Evolutionary conservation across 495 filamentous ascomycete species (phyloP).

Genomic region (Copromyces sp.): DNA sequence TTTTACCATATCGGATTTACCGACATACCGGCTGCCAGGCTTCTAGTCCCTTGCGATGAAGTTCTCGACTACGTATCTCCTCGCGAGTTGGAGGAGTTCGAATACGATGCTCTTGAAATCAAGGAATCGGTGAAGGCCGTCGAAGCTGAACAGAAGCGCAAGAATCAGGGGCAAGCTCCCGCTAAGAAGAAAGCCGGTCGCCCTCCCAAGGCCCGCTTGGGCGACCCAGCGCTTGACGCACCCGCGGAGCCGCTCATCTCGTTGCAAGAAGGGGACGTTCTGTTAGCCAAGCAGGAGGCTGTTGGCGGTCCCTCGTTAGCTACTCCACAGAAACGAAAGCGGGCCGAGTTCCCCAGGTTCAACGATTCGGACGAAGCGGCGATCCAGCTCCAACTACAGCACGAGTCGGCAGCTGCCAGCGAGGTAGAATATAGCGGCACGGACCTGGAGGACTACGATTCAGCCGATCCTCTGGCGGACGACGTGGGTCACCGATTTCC

Average conservation of each 20-base stretch:
- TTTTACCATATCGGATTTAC: slow-evolving; percentile 36
- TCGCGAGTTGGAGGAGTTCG: slow-evolving; percentile 34
- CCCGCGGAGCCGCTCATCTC: neutral
- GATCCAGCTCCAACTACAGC: slow-evolving; percentile 9
- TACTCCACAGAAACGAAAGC: slow-evolving; percentile 21
- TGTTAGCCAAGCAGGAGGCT: slow-evolving; percentile 9
- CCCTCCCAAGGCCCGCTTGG: neutral
- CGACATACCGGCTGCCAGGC: slow-evolving; percentile 29
- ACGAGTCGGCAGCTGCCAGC: neutral
- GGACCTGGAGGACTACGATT: neutral
- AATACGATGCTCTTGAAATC: slow-evolving; percentile 22
- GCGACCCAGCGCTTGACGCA: slow-evolving; percentile 2
- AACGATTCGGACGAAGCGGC: slow-evolving; percentile 16
- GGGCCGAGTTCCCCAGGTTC: slow-evolving; percentile 6
- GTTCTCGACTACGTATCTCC: slow-evolving; percentile 38
- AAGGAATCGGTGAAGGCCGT: slow-evolving; percentile 18
- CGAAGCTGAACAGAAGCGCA: neutral
- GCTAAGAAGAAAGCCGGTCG: slow-evolving; percentile 3
- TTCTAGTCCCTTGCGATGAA: slow-evolving; percentile 27
- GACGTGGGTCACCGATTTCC: neutral
- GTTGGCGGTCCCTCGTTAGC: slow-evolving; percentile 22
- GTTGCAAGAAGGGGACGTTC: slow-evolving; percentile 3
- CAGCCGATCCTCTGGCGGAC: neutral
- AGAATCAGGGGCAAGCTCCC: neutral
- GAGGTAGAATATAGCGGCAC: neutral